Base-by-base conservation (phyloP, 371 early-diverging fungal species). In the Smittium culicis region DNA sequence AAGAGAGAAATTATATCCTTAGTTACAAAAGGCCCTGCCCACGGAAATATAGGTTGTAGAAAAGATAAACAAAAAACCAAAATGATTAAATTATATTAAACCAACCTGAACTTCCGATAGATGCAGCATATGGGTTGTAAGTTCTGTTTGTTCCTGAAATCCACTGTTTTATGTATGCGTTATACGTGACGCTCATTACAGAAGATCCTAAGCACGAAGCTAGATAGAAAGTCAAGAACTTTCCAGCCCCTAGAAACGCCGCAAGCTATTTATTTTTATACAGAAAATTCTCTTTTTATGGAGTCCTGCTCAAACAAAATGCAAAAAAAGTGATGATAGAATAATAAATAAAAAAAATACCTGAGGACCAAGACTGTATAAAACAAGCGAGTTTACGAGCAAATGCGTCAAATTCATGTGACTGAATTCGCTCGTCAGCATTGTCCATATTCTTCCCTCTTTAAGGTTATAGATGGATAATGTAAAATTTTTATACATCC, bases 351-450 rank as follows among this genome's bases (percentile, higher is more conserved):
- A 25, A 57, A n/a, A 27, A 61, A 8, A 61, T 66, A 66, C 62
- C 32, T 27, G 27, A 11, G 70, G 61, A 24, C 75, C 82, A 64
- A 85, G 81, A 34, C 70, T 69, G 70, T 81, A 70, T 56, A 84
- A 71, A 54, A 81, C 79, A 71, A 83, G 75, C 82, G 82, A 81
- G 72, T 83, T 83, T 28, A 81, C 2, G 2, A 71, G 17, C 62
- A 81, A 1, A 69, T 82, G 81, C 70, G 70, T 31, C 24, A 73
- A 54, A 14, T 70, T 72, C 29, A 69, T 31, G 31, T 78, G 78
- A 55, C 77, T 77, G 60, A 78, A 78, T 66, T 72, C 78, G 8
- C 75, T 67, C 28, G 78, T 78, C 2, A 78, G 25, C 2, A 73
- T 68, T 31, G 78, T 78, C 78, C 78, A 78, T 24, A 74, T 27